Base-by-base conservation (phyloP, 208 protist genomes). In the Crithidia sp. region DNA sequence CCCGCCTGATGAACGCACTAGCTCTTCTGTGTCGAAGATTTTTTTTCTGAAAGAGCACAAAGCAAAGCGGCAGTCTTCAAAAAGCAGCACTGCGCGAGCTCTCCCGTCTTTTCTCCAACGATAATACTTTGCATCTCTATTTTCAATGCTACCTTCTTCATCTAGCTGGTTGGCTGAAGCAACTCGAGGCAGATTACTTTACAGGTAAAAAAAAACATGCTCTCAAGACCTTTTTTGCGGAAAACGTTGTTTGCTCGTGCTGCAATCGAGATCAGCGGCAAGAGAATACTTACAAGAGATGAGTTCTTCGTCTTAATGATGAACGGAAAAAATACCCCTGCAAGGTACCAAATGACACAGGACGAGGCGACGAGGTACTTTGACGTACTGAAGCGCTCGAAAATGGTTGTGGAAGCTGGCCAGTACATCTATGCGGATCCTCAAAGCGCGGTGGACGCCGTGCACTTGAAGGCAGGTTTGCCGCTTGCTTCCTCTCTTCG, bases 251-350 rank as follows among this genome's bases (percentile, higher is more conserved):
- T 75, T 67, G 74, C 74, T 2, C 74, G 74, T 41, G 45, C 45
- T 7, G 74, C 74, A 4, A 74, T 79, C 44, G 54, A 70, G 16
- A 44, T 79, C 1, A 55, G 60, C 40, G 74, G 41, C 2, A 86
- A 76, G 13, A 84, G 70, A 52, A 58, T 82, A 16, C 49, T 89
- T 4, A 12, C 47, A 5, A 83, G 63, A 14, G 45, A 47, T 28
- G 71, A 53, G 4, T 93, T 93, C 80, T 39, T 93, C 3, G 14
- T 28, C 7, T 17, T 92, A 4, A 83, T 89, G 63, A 87, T 64
- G 0, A 60, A 44, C 14, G 81, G 76, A 5, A 62, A 67, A 12
- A 72, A 76, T 14, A 84, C 76, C n/a, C 81, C 85, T 7, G 6
- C 65, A 9, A 37, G 45, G 57, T 85, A 77, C 56, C 68, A 72